Evolutionary conservation across 768 basidiomycete species (phyloP), one percentile per base, ranked within the genome.

Genomic region (Collybia sordida): DNA sequence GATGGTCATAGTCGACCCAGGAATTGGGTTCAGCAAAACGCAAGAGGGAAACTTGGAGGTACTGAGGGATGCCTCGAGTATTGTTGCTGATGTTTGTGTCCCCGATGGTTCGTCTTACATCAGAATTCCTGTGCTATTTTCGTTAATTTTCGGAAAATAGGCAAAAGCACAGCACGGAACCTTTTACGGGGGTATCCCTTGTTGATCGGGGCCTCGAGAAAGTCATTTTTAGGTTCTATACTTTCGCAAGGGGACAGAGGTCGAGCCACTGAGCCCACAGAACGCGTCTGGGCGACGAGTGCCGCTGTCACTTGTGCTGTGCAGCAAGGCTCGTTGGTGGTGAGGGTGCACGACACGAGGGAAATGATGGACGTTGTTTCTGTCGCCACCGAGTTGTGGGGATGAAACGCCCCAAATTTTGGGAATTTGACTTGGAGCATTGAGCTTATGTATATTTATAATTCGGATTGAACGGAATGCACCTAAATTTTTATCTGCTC

Each of bases 11-110:
- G 78, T 87, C 21, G 97, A 98, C 69, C 92, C 96, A 3, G 96
- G 96, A 0, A 72, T 98, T 45, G 96, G 97, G 27, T 99, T 98
- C 65, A 96, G 94, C 67, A 98, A 98, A 68, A 80, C 83, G 0
- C 64, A 85, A 2, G 77, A 84, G 23, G 91, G 79, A 4, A 95
- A 96, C 66, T 55, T 93, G 27, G 73, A 77, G 53, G 59, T 96
- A 9, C 64, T 98, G 42, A 75, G 85, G 8, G 57, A 77, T 28
- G 72, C 72, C 44, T 75, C 62, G 17, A 64, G 53, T 42, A 63
- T 90, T 36, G 80, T 77, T 0, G 74, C 71, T 2, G 72, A 80
- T 36, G 47, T 61, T 31, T 14, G 3, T 12, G 31, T 31, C 14
- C 31, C 3, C 14, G 14, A 31, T 14, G 31, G 31, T 31, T 4